Evolutionary conservation across 148 eudicot genomes (phyloP).

Genomic region (Fagopyrum tataricum): DNA sequence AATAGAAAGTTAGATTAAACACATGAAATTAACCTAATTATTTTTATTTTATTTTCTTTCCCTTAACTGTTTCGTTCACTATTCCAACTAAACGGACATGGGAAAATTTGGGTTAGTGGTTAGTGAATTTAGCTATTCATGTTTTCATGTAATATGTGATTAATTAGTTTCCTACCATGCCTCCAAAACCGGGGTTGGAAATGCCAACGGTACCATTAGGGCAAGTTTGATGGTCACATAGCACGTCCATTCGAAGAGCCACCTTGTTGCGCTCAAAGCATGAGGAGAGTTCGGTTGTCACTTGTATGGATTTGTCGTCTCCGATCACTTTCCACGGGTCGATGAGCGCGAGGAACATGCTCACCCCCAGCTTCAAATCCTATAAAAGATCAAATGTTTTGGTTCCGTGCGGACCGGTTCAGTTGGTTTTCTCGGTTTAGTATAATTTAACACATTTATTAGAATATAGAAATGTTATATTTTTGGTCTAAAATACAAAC

Average conservation of each 20-base stretch:
- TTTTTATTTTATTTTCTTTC: too few relatives aligned
- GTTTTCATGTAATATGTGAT: too few relatives aligned
- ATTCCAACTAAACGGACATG: too few relatives aligned
- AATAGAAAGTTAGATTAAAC: too few relatives aligned
- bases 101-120: too few relatives aligned
- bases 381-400: conserved; percentile 16
- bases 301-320: conserved; percentile 40
- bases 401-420: too few relatives aligned
- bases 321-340: conserved; percentile 77
- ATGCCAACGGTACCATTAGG: conserved; percentile 43
- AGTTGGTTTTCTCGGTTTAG: too few relatives aligned
- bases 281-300: conserved; percentile 72
- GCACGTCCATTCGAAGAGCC: conserved; percentile 75
- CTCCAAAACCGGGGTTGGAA: conserved; percentile 93
- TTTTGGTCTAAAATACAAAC: too few relatives aligned
- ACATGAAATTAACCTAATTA: too few relatives aligned
- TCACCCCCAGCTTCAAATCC: conserved; percentile 86
- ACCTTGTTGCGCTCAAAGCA: conserved; percentile 77
- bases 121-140: too few relatives aligned
- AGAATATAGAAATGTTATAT: not conserved
- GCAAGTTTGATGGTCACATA: conserved; percentile 37
- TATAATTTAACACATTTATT: not conserved
- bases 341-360: conserved; percentile 50
- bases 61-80: too few relatives aligned
- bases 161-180: conserved; percentile 50